Evolutionary conservation across 2,329 filamentous ascomycete species (phyloP).

Genomic region (Lojkania enalia): DNA sequence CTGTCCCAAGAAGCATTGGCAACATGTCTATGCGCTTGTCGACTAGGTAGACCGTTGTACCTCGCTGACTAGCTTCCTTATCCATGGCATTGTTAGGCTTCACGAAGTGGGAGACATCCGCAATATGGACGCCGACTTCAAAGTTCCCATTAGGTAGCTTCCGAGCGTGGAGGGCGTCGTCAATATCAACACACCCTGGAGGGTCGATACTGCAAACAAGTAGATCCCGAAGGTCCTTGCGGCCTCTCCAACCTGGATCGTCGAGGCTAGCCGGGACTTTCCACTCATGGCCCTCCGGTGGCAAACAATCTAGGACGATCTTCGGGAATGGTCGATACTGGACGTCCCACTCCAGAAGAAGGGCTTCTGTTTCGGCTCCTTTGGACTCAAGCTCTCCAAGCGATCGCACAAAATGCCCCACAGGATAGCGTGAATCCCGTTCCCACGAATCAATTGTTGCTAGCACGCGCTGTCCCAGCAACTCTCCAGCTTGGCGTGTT

Average conservation of each 20-base stretch:
- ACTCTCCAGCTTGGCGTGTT: slow-evolving; percentile 84
- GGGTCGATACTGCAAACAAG: slow-evolving; percentile 98
- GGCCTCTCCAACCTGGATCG: slow-evolving; percentile 83
- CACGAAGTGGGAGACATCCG: slow-evolving; percentile 98
- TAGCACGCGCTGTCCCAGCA: slow-evolving; percentile 87
- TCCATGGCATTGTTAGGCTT: slow-evolving; percentile 98
- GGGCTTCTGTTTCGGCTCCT: slow-evolving; percentile 93
- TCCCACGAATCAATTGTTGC: slow-evolving; percentile 97
- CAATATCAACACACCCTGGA: slow-evolving; percentile 94
- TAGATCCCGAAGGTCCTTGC: slow-evolving; percentile 80
- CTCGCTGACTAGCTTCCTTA: slow-evolving; percentile 86
- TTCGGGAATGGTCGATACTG: slow-evolving; percentile 98
- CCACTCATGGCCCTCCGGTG: slow-evolving; percentile 90
- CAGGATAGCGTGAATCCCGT: slow-evolving; percentile 85
- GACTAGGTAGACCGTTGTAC: slow-evolving; percentile 95
- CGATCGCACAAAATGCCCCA: slow-evolving; percentile 91
- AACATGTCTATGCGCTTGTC: slow-evolving; percentile 99
- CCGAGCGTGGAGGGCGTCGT: slow-evolving; percentile 90
- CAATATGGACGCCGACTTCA: slow-evolving; percentile 97
- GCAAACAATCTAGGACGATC: slow-evolving; percentile 90
- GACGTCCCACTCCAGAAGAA: slow-evolving; percentile 93
- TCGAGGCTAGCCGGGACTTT: slow-evolving; percentile 78
- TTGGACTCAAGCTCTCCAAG: slow-evolving; percentile 94
- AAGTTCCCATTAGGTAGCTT: slow-evolving; percentile 88
- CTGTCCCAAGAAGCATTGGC: slow-evolving; percentile 91